A percentile compares a stretch with the other conserved stretches of the same genome.
These are phyloP conservation scores for Fraxinus paxiana DNA, from an alignment of 305 asterid species.

Conservation along the genomic window DNA sequence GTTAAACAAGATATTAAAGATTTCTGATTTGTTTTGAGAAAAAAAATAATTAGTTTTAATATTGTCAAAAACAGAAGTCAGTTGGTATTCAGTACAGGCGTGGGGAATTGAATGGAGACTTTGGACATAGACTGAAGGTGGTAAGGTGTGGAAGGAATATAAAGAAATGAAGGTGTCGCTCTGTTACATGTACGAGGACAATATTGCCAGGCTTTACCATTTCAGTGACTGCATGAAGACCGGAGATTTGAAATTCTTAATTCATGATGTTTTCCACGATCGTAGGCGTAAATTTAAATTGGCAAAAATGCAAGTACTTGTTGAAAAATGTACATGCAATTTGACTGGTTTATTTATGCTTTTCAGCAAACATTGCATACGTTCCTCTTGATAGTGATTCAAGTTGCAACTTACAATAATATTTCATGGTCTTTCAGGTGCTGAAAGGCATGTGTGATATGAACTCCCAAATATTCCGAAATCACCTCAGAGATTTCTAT, in stretches of 20 bases:
- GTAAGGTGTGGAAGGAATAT: not conserved
- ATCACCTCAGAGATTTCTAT: slow-evolving; percentile 78
- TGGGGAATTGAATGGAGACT: not conserved
- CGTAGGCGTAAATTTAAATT: not conserved
- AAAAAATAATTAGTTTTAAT: not conserved
- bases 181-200: not conserved
- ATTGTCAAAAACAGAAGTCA: not conserved
- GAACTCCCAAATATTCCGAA: slow-evolving; percentile 71
- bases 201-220: not conserved
- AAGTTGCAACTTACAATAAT: slow-evolving; percentile 6
- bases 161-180: not conserved
- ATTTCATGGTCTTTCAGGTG: slow-evolving; percentile 56
- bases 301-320: not conserved
- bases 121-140: not conserved
- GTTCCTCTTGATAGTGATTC: not conserved
- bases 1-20: not conserved
- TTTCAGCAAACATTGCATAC: not conserved
- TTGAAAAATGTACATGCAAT: not conserved
- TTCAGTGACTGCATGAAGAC: not conserved
- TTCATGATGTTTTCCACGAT: not conserved
- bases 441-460: slow-evolving; percentile 79
- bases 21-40: not conserved
- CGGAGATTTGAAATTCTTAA: not conserved
- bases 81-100: not conserved
- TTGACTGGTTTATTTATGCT: not conserved